phyloP scores from a whole-genome alignment of 345 rosid species.

The Combretum micranthum region DNA sequence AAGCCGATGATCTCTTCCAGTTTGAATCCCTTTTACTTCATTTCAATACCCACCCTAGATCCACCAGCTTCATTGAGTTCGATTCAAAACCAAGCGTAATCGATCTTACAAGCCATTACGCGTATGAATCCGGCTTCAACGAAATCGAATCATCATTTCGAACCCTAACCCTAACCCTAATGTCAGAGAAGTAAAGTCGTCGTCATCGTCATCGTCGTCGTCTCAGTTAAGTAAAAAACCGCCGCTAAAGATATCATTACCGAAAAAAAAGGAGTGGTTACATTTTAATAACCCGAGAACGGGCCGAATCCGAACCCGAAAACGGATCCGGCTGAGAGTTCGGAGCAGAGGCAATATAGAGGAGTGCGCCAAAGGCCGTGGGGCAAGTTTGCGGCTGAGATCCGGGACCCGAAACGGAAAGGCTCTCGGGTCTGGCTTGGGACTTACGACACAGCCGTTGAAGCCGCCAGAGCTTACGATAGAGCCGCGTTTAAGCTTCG shows the following conservation, averaged over 20 bases:
- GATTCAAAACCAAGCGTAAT: slow-evolving; percentile 41
- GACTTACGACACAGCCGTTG: slow-evolving; percentile 58
- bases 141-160: too few relatives aligned
- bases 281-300: slow-evolving; percentile 15
- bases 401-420: slow-evolving; percentile 64
- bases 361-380: slow-evolving; percentile 81
- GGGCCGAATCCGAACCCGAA: slow-evolving; percentile 5
- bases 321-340: slow-evolving; percentile 11
- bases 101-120: slow-evolving; percentile 27
- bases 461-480: slow-evolving; percentile 82
- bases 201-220: too few relatives aligned
- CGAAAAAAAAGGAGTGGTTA: slow-evolving; percentile 37
- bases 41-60: neutral
- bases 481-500: slow-evolving; percentile 68
- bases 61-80: slow-evolving; percentile 9
- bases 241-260: slow-evolving; percentile 38
- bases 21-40: neutral
- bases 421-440: slow-evolving; percentile 79
- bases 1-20: neutral
- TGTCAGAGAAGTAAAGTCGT: neutral
- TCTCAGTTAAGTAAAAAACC: slow-evolving; percentile 30
- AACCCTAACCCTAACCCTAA: neutral
- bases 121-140: slow-evolving; percentile 2
- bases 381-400: slow-evolving; percentile 95
- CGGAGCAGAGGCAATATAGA: slow-evolving; percentile 46